Evolutionary conservation across 495 filamentous ascomycete genomes (phyloP).

Genomic region (Penicillium pancosmium): DNA sequence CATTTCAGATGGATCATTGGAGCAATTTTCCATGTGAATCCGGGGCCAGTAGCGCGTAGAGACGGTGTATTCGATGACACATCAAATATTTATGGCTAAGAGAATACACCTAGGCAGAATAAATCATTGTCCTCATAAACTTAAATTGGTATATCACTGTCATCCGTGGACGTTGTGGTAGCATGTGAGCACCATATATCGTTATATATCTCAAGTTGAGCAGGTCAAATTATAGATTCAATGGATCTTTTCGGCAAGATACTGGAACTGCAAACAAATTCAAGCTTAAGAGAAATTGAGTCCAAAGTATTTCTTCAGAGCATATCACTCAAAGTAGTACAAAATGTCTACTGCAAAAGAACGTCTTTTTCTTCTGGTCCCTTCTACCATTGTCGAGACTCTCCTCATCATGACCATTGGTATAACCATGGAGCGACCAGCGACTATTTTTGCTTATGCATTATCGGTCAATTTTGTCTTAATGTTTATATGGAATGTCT

Average conservation of each 20-base stretch:
- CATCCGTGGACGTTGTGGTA: not conserved
- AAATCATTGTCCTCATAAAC: not conserved
- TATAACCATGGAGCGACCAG: conserved; percentile 13
- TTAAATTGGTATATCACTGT: not conserved
- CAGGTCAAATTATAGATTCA: too few relatives aligned
- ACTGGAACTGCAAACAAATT: not conserved
- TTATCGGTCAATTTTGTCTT: conserved; percentile 31
- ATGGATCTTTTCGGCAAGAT: too few relatives aligned
- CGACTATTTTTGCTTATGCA: conserved; percentile 21
- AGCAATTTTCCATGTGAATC: conserved; percentile 15
- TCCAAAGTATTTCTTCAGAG: not conserved
- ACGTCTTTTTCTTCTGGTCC: conserved; percentile 7
- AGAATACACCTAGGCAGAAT: not conserved
- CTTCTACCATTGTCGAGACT: conserved; percentile 13
- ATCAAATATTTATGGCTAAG: not conserved
- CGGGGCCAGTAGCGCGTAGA: not conserved
- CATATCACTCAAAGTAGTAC: not conserved
- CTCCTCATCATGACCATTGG: conserved; percentile 7
- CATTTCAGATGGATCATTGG: conserved; percentile 12
- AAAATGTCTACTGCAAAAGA: conserved; percentile 17
- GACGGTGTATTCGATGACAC: conserved; percentile 1
- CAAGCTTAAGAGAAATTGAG: too few relatives aligned
- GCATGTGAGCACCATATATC: not conserved
- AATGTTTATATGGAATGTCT: conserved; percentile 46
- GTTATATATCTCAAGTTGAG: not conserved